A percentile compares a stretch with the other conserved stretches of the same genome.
These are phyloP conservation scores for Galerina marginata DNA, from an alignment of 768 basidiomycete species.

Conservation along the genomic window DNA sequence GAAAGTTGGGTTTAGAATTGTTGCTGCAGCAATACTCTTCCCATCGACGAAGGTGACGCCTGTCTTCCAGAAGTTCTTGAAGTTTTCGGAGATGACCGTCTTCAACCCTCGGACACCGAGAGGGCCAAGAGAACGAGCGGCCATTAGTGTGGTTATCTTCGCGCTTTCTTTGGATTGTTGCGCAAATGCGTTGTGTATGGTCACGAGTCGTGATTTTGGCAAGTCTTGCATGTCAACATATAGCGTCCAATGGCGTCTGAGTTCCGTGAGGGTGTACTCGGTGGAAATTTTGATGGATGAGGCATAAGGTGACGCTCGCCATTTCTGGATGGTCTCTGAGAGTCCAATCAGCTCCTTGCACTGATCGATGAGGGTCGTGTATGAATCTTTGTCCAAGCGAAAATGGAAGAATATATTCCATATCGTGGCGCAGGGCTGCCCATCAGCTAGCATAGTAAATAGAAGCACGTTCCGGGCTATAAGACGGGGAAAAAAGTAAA, in stretches of 20 bases:
- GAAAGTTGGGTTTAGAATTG: constrained; percentile 51
- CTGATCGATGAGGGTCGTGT: constrained; percentile 39
- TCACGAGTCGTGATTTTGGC: constrained; percentile 27
- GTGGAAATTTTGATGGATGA: constrained; percentile 43
- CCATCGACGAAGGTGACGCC: constrained; percentile 39
- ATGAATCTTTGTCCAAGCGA: constrained; percentile 43
- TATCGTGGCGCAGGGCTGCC: constrained; percentile 21
- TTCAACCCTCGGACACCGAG: no score
- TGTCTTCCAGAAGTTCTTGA: constrained; percentile 43
- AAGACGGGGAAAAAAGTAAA: background rate
- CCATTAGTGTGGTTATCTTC: no score
- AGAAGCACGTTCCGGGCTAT: constrained; percentile 56
- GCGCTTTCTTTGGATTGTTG: no score
- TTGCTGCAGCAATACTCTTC: constrained; percentile 24
- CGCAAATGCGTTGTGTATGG: no score
- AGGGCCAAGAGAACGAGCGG: background rate
- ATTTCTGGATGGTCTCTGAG: constrained; percentile 38
- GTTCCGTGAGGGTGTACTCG: constrained; percentile 39
- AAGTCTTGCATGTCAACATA: constrained; percentile 26
- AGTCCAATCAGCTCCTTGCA: constrained; percentile 43
- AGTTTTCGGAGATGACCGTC: background rate
- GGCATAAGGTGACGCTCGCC: constrained; percentile 46
- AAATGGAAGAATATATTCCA: constrained; percentile 59
- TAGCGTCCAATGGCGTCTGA: constrained; percentile 46
- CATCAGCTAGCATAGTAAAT: constrained; percentile 46